These are phyloP conservation scores for Podospora conica DNA, from an alignment of 495 filamentous ascomycete species.

Conservation along the genomic window DNA sequence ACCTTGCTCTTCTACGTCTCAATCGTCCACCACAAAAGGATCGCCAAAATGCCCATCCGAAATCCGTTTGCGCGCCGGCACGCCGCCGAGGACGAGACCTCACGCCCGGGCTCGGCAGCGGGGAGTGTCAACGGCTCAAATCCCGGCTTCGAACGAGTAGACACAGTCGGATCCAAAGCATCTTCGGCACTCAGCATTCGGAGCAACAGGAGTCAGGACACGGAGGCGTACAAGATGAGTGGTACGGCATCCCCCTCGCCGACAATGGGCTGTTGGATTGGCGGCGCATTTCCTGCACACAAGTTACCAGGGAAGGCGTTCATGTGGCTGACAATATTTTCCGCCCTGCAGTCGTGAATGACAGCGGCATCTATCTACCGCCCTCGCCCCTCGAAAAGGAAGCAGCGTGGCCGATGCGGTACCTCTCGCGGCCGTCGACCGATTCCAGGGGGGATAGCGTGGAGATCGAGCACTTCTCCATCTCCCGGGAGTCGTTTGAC, in stretches of 20 bases:
- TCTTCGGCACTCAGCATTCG: constrained; percentile 59
- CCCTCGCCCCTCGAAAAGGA: constrained; percentile 87
- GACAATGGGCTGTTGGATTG: constrained; percentile 2
- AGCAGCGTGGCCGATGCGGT: constrained; percentile 72
- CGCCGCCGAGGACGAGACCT: constrained; percentile 50
- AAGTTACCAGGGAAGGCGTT: background rate
- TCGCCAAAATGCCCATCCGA: constrained; percentile 62
- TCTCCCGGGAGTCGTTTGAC: constrained; percentile 96
- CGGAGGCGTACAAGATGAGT: constrained; percentile 75
- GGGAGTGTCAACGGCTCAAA: constrained; percentile 24
- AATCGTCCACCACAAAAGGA: background rate
- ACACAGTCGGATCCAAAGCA: constrained; percentile 49
- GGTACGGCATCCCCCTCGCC: constrained; percentile 46
- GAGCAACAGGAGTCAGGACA: constrained; percentile 49
- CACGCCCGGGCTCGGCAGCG: constrained; percentile 37
- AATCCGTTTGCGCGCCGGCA: constrained; percentile 63
- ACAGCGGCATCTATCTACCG: constrained; percentile 95
- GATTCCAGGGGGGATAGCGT: constrained; percentile 61
- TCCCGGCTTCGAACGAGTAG: constrained; percentile 47
- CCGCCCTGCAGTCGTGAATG: constrained; percentile 72
- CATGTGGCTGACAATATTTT: constrained; percentile 21
- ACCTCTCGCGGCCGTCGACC: constrained; percentile 61
- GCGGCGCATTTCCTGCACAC: background rate
- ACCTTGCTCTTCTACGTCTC: background rate
- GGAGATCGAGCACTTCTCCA: constrained; percentile 90